Percentiles rank a stretch among this genome's conserved stretches.
Conservation (phyloP, 2,329 filamentous ascomycete species). For the Dactylellina parvicollis region DNA sequence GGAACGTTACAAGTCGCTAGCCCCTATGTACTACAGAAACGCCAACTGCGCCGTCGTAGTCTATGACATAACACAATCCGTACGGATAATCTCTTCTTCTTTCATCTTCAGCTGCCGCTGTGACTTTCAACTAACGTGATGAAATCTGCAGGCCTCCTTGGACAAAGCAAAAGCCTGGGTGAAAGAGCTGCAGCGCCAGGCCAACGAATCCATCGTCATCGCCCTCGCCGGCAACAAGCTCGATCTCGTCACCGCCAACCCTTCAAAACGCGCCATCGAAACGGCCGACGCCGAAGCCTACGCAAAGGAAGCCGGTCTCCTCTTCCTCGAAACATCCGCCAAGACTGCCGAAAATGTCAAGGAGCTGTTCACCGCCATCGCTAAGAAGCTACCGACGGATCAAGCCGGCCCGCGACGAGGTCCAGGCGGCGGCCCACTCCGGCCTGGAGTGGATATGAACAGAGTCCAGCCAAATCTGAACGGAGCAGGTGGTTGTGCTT, state of each 20-base stretch:
- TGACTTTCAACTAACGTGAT: conserved; percentile 39
- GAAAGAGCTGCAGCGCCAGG: conserved; percentile 97
- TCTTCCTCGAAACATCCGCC: conserved; percentile 98
- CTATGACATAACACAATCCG: conserved; percentile 98
- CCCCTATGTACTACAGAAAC: conserved; percentile 99
- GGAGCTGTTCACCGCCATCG: conserved; percentile 96
- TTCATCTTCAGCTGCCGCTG: not conserved
- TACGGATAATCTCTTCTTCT: conserved; percentile 66
- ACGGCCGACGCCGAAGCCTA: conserved; percentile 94
- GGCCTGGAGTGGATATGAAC: conserved; percentile 74
- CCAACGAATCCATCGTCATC: conserved; percentile 99
- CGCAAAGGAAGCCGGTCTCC: conserved; percentile 86
- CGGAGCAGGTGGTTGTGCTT: conserved; percentile 35
- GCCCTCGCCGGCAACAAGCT: conserved; percentile 97
- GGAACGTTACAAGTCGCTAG: conserved; percentile 97
- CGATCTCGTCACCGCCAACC: conserved; percentile 91
- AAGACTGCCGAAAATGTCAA: conserved; percentile 97
- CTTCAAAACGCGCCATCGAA: conserved; percentile 91
- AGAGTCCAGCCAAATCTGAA: conserved; percentile 30
- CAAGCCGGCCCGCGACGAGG: conserved; percentile 81
- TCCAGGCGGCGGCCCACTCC: conserved; percentile 57
- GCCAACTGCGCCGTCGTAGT: conserved; percentile 99
- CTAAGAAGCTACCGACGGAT: conserved; percentile 95
- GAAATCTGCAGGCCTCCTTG: conserved; percentile 77
- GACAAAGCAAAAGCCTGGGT: conserved; percentile 99